A percentile compares a stretch with the other conserved stretches of the same genome.
phyloP scores from a whole-genome alignment of 495 filamentous ascomycete genomes.

The Bacidia gigantensis region DNA sequence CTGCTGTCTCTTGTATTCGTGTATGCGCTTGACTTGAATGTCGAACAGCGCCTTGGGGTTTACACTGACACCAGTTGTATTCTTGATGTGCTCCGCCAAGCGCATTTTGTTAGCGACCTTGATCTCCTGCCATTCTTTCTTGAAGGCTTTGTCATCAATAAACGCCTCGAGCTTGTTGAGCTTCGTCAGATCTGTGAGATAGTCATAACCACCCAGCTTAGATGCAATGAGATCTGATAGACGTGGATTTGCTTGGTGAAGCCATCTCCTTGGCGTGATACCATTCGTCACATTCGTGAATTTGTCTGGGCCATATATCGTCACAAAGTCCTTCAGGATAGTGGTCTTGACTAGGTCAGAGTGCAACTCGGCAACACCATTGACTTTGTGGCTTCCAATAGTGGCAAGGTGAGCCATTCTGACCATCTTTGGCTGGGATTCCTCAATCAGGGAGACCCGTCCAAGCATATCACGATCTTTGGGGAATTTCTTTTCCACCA shows the following conservation, averaged over 20 bases:
- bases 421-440: slow-evolving; percentile 94
- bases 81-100: slow-evolving; percentile 78
- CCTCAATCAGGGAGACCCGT: slow-evolving; percentile 90
- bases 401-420: slow-evolving; percentile 92
- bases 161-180: slow-evolving; percentile 70
- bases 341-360: slow-evolving; percentile 94
- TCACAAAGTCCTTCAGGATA: slow-evolving; percentile 98
- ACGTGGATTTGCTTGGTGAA: slow-evolving; percentile 92
- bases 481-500: slow-evolving; percentile 78
- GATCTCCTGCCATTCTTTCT: slow-evolving; percentile 83
- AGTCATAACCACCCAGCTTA: slow-evolving; percentile 69
- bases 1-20: slow-evolving; percentile 98
- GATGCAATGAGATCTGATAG: slow-evolving; percentile 84
- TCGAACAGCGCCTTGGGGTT: slow-evolving; percentile 86
- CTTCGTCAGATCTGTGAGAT: slow-evolving; percentile 74
- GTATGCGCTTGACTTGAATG: slow-evolving; percentile 96
- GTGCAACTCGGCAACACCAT: slow-evolving; percentile 93
- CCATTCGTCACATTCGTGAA: slow-evolving; percentile 99
- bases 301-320: slow-evolving; percentile 85
- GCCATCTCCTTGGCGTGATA: slow-evolving; percentile 87
- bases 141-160: slow-evolving; percentile 76
- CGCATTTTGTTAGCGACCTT: slow-evolving; percentile 68
- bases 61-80: slow-evolving; percentile 60
- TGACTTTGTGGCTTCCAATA: slow-evolving; percentile 97
- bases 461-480: slow-evolving; percentile 72